Base-by-base conservation (phyloP, 495 filamentous ascomycete genomes). In the Lepraria neglecta region DNA sequence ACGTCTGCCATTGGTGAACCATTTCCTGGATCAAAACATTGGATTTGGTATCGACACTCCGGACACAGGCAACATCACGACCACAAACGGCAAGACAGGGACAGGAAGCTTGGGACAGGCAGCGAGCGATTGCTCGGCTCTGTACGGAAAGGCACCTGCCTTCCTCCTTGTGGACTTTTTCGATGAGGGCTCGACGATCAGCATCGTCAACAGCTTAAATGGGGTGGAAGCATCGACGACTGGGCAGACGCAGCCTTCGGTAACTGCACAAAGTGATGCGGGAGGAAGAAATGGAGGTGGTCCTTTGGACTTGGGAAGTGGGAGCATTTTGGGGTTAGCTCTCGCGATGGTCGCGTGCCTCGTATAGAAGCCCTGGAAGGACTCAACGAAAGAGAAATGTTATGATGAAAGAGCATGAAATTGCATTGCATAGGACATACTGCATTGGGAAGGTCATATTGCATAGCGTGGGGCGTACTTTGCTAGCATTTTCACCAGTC, bases 141-240 rank as follows among this genome's bases (percentile, higher is more conserved):
- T 78, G 35, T 91, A 81, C 75, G 79, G 79, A 14, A 69, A 69
- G 35, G 80, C 80, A 63, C 87, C 87, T 4, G 77, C 77, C 0
- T 90, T 88, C 61, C 78, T 90, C 51, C 76, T 92, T 24, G 86
- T 91, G 5, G 88, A 92, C 69, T 91, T 89, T 72, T 89, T 82
- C 64, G 81, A 87, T 61, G 72, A 82, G 50, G 88, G 86, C 0
- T 76, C 82, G 0, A 74, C 83, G 17, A 79, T 90, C 51, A 74
- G 76, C 1, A 79, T 82, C 0, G 84, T 87, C 5, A 86, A 90
- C 69, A 73, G 66, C 40, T 57, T 88, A 61, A 91, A 90, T 68
- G 80, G 80, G 30, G 81, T 90, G 48, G 75, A 72, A 43, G 42
- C 65, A 14, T 71, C 74, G 17, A 51, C 44, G n/a, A 69, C 73